Base-by-base conservation (phyloP, 148 eudicot genomes). In the Gaultheria prostrata region DNA sequence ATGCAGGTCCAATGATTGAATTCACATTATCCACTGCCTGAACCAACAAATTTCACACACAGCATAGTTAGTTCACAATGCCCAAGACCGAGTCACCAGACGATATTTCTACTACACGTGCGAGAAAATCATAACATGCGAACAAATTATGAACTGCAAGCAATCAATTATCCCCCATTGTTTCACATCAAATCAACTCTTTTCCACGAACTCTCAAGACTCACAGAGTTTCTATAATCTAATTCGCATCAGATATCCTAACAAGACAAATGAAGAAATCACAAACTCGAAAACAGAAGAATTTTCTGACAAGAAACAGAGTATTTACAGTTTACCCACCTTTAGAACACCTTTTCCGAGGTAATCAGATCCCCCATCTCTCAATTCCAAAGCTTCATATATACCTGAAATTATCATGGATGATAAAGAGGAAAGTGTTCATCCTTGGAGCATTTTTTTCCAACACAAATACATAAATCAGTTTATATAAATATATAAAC, bases 321-420 rank as follows among this genome's bases (percentile, higher is more conserved):
- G 81, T 4, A 20, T 33, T 54, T 35, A 30, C 20, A 30, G 26
- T 80, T 26, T 28, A 80, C 83, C 15, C 65, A 94, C 98, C 98
- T 96, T 96, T 3, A 88, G 74, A 83, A 96, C 98, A 90, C 98
- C 98, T 76, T 96, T 96, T 65, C 98, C 98, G 74, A 94, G 90
- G 89, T 88, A 94, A 80, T 94, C 98, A 6, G 95, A 91, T 54
- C 98, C 98, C 78, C 98, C 98, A 85, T 96, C 98, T 86, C 98
- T 90, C 80, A 96, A 87, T 82, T 96, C 98, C 50, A 96, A 92
- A 54, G 98, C 98, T 87, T 95, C 98, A 56, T 95, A 95, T 67
- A 95, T 82, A 82, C 98, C 98, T 96, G 21, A 71, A 28, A 84
- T 57, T 24, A 28, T 35, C 59, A 45, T 56, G n/a, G 56, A 6